Base-by-base conservation (phyloP, 2,329 filamentous ascomycete genomes). In the Exutisphaerella laricina region DNA sequence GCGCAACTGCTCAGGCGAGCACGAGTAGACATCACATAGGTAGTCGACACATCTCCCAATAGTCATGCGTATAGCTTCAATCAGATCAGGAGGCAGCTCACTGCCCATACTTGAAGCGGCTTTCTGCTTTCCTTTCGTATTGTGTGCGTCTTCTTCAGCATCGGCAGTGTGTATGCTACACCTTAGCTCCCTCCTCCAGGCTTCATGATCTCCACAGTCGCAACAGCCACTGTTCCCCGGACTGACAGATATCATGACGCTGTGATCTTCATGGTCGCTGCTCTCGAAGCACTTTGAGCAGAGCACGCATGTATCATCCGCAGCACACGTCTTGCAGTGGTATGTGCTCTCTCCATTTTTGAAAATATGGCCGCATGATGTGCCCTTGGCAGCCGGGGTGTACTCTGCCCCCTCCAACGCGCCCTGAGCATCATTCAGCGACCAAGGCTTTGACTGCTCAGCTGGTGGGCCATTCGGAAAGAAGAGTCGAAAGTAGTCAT, bases 281-380 rank as follows among this genome's bases (percentile, higher is more conserved):
- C 88, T 81, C 60, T 97, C 88, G 63, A 95, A 98, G 68, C 92
- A 98, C 54, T 84, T 82, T 59, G 86, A 88, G 69, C 92, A 98
- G 12, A 98, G 76, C 37, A 92, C 90, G 66, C 90, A 97, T 1
- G 92, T 97, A 53, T 96, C 90, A 65, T 98, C 94, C 32, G 84
- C 81, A 35, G 88, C 88, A 66, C 92, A 98, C 7, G 90, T 97
- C 62, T 88, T 85, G 73, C 92, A 98, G 57, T 84, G 78, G 65
- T 97, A 98, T 46, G 88, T 90, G 43, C 88, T 89, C 70, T 98
- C 92, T 38, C 90, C 92, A 10, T 79, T 77, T 67, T 90, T 90
- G 75, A 98, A 95, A 50, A 98, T 97, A 70, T 98, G 94, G 3
- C 92, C 94, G 64, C 92, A 98, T 34, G 88, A 83, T 66, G 94